Percentiles rank a stretch among this genome's conserved stretches.
Conservation (phyloP, 2,329 filamentous ascomycete species). For the Xylariaceae sp. region DNA sequence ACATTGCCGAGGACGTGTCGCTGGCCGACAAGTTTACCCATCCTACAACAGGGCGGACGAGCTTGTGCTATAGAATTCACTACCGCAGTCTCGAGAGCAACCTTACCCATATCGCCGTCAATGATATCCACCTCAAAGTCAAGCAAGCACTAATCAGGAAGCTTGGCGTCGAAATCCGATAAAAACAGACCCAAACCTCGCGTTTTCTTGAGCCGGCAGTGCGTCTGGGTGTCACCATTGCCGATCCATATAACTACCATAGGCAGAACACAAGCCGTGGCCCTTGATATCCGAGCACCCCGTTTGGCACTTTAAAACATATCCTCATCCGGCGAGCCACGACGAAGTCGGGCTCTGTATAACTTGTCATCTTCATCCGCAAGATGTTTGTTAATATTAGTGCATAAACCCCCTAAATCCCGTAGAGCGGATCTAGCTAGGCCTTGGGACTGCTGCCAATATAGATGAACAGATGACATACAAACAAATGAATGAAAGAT, state of each 20-base stretch:
- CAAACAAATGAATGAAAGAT: not conserved
- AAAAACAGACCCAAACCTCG: constrained; percentile 7
- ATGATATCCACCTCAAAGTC: constrained; percentile 67
- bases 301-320: not conserved
- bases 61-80: constrained; percentile 87
- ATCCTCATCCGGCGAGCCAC: not conserved
- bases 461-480: not conserved
- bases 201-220: not conserved
- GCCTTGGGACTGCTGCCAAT: not conserved
- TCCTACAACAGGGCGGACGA: constrained; percentile 75
- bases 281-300: not conserved
- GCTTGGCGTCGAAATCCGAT: constrained; percentile 76
- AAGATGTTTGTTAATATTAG: not conserved
- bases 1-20: constrained; percentile 80
- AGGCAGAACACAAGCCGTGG: not conserved
- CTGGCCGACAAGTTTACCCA: constrained; percentile 84
- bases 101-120: constrained; percentile 75
- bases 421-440: not conserved
- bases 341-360: not conserved
- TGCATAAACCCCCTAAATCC: not conserved
- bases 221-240: not conserved
- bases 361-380: not conserved
- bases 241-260: not conserved
- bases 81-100: constrained; percentile 91
- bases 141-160: constrained; percentile 57